These are phyloP conservation scores for Polytrichum commune DNA, from an alignment of 225 moss, liverwort and hornwort species.

Conservation along the genomic window DNA sequence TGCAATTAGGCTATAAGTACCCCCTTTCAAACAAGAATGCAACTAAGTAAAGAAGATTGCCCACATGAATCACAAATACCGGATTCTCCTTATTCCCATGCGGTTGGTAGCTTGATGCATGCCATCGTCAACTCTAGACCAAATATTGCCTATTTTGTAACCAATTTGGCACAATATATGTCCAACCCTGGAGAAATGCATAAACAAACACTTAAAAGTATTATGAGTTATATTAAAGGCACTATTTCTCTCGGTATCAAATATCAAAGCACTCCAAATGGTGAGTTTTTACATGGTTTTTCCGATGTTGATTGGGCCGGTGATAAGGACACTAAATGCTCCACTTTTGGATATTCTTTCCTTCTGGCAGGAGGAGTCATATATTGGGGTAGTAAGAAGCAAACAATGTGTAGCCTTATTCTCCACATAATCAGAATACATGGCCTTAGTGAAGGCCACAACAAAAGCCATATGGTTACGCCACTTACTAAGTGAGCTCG, in stretches of 20 bases:
- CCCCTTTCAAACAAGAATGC: constrained; percentile 1
- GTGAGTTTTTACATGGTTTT: not conserved
- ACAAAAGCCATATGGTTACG: not conserved
- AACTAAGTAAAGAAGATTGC: constrained; percentile 10
- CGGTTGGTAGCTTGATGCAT: constrained; percentile 5
- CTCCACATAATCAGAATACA: constrained; percentile 4
- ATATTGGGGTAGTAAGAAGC: constrained; percentile 13
- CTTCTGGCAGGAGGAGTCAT: constrained; percentile 7
- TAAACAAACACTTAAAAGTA: not conserved
- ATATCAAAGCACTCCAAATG: not conserved
- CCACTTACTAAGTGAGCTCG: not conserved
- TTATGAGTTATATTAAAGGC: not conserved
- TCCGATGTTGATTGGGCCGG: not conserved
- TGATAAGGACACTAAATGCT: not conserved
- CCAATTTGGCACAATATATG: not conserved
- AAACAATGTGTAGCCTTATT: constrained; percentile 6
- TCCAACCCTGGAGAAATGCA: not conserved
- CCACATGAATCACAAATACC: not conserved
- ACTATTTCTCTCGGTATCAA: not conserved
- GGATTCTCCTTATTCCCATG: not conserved
- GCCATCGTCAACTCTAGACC: not conserved
- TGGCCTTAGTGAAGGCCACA: not conserved
- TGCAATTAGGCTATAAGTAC: constrained; percentile 9
- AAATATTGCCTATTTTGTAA: not conserved
- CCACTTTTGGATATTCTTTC: constrained; percentile 11